These are phyloP conservation scores for Candida insectorum DNA, from an alignment of 805 yeast species.

Conservation along the genomic window DNA sequence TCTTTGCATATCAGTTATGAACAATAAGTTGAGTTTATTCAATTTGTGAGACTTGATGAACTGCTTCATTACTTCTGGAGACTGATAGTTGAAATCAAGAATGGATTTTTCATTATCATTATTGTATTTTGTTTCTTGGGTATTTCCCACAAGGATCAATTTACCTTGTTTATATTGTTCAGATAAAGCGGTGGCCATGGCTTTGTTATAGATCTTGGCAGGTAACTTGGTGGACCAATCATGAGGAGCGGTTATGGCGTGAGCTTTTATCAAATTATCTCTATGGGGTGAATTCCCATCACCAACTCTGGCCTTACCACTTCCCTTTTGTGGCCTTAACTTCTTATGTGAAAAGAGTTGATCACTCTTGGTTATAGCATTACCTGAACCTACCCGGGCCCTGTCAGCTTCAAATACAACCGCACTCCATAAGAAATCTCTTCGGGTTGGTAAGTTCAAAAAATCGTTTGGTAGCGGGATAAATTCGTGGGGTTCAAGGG, in stretches of 20 bases:
- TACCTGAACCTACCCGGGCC: conserved; percentile 83
- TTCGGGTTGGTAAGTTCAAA: conserved; percentile 72
- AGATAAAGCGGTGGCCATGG: conserved; percentile 79
- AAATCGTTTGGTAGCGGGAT: conserved; percentile 74
- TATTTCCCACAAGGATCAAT: conserved; percentile 65
- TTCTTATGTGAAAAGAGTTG: conserved; percentile 83
- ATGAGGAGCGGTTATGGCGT: conserved; percentile 86
- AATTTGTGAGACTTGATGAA: conserved; percentile 50
- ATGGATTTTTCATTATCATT: conserved; percentile 4
- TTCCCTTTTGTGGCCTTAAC: conserved; percentile 85
- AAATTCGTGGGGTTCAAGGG: conserved; percentile 77
- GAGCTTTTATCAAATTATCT: conserved; percentile 84
- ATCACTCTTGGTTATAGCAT: conserved; percentile 83
- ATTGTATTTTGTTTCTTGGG: conserved; percentile 15
- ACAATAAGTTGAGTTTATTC: conserved; percentile 54
- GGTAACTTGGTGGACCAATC: conserved; percentile 83
- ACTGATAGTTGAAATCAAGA: conserved; percentile 37
- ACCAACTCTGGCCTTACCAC: conserved; percentile 95
- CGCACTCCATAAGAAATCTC: conserved; percentile 93
- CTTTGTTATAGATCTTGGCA: conserved; percentile 64
- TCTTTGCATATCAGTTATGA: conserved; percentile 61
- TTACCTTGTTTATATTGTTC: conserved; percentile 75
- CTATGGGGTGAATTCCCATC: conserved; percentile 93
- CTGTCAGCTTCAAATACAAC: conserved; percentile 89
- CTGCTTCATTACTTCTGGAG: conserved; percentile 46